Conservation (phyloP, 2,329 filamentous ascomycete species). For the Penicillium janthinellum region DNA sequence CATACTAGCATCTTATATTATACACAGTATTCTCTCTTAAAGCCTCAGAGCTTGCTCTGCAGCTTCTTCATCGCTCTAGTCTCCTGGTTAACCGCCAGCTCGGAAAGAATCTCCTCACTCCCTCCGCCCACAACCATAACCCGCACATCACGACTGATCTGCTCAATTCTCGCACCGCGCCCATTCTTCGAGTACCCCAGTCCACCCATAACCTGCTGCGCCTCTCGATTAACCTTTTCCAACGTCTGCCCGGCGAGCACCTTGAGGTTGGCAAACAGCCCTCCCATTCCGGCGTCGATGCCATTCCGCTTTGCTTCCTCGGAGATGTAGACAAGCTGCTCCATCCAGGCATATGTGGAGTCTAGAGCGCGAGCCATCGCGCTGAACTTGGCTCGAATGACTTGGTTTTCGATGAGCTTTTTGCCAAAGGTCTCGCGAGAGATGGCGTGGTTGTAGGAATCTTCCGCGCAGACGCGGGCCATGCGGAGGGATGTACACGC, state of each 20-base stretch:
- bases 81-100: slow-evolving; percentile 56
- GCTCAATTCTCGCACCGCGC: slow-evolving; percentile 53
- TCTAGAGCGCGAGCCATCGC: slow-evolving; percentile 58
- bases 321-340: slow-evolving; percentile 57
- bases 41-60: slow-evolving; percentile 25
- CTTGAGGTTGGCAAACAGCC: slow-evolving; percentile 39
- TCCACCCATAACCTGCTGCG: slow-evolving; percentile 58
- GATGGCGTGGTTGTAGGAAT: slow-evolving; percentile 56
- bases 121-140: slow-evolving; percentile 58
- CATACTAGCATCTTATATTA: too few relatives aligned
- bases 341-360: slow-evolving; percentile 60
- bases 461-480: slow-evolving; percentile 58
- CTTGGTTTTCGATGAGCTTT: slow-evolving; percentile 58
- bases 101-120: slow-evolving; percentile 58
- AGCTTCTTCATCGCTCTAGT: slow-evolving; percentile 24
- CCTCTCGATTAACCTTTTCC: slow-evolving; percentile 55
- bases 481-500: slow-evolving; percentile 60
- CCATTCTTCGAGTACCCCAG: slow-evolving; percentile 55
- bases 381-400: slow-evolving; percentile 59
- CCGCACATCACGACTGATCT: slow-evolving; percentile 56
- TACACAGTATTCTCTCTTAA: too few relatives aligned
- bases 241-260: slow-evolving; percentile 54
- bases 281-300: slow-evolving; percentile 23
- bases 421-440: slow-evolving; percentile 60
- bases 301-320: slow-evolving; percentile 23